phyloP scores from a whole-genome alignment of 164 flowering plant genomes.

The Dillenia suffruticosa region DNA sequence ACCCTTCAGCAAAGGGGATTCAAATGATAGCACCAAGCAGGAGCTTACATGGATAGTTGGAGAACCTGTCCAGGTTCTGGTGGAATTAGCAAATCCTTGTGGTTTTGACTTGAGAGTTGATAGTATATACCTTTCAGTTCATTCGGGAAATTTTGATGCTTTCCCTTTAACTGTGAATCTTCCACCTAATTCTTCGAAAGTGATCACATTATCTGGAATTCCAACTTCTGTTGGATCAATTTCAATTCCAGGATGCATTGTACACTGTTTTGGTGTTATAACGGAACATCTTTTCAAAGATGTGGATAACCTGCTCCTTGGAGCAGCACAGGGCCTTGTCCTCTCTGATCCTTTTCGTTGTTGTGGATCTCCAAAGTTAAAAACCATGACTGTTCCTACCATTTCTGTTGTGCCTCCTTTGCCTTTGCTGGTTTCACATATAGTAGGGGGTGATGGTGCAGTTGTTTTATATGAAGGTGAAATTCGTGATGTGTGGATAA shows the following conservation, averaged over 20 bases:
- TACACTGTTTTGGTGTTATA: constrained; percentile 95
- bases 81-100: constrained; percentile 99
- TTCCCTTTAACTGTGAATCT: constrained; percentile 86
- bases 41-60: constrained; percentile 93
- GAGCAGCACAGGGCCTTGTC: constrained; percentile 96
- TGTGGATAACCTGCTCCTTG: constrained; percentile 88
- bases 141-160: constrained; percentile 84
- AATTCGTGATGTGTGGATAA: constrained; percentile 84
- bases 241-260: constrained; percentile 85
- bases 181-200: constrained; percentile 86
- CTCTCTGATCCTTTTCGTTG: constrained; percentile 95
- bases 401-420: constrained; percentile 80
- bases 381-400: constrained; percentile 60
- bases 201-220: constrained; percentile 85
- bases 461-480: constrained; percentile 93
- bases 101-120: constrained; percentile 91
- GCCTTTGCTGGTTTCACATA: constrained; percentile 79
- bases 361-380: constrained; percentile 80
- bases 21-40: constrained; percentile 65
- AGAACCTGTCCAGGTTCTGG: constrained; percentile 92
- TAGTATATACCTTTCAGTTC: constrained; percentile 89
- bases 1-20: constrained; percentile 95
- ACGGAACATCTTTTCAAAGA: constrained; percentile 91
- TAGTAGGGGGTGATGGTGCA: constrained; percentile 93
- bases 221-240: constrained; percentile 87